These are phyloP conservation scores for Coemansia sp. DNA, from an alignment of 192 early-diverging fungal species.

Conservation along the genomic window DNA sequence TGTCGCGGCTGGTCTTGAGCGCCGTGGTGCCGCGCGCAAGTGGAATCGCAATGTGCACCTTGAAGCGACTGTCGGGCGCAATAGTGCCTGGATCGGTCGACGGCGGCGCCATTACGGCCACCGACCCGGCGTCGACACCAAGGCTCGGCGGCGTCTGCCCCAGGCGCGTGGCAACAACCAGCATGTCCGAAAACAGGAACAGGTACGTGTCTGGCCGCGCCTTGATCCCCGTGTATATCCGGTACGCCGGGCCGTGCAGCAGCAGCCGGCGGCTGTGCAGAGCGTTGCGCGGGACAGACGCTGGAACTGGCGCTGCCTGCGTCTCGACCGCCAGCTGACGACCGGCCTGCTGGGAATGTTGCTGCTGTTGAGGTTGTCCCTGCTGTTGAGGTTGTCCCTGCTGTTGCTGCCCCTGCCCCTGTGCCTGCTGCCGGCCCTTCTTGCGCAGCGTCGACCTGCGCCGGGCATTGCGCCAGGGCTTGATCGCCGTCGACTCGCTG, in stretches of 20 bases:
- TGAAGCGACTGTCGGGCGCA: conserved; percentile 30
- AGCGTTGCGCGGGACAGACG: too few relatives aligned
- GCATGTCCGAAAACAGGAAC: conserved; percentile 49
- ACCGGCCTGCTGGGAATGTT: too few relatives aligned
- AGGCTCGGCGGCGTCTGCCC: conserved; percentile 5
- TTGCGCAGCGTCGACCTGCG: conserved; percentile 44
- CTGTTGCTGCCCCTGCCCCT: neutral
- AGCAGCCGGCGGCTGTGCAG: conserved; percentile 29
- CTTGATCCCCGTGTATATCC: conserved; percentile 37
- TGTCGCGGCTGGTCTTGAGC: conserved; percentile 39
- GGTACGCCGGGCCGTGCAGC: conserved; percentile 49
- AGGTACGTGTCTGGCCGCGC: conserved; percentile 50
- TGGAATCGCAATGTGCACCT: conserved; percentile 46
- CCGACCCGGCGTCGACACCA: neutral
- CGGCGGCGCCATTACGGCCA: conserved; percentile 29
- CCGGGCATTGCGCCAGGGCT: conserved; percentile 41
- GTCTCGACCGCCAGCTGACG: neutral
- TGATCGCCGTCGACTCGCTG: conserved; percentile 10
- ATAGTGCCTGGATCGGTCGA: conserved; percentile 26
- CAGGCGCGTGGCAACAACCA: conserved; percentile 42
- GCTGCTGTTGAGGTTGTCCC: too few relatives aligned
- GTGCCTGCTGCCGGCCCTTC: conserved; percentile 14
- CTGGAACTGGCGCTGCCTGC: neutral
- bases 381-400: too few relatives aligned
- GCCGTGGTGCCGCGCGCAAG: conserved; percentile 19